Percentiles rank a stretch among this genome's conserved stretches.
phyloP scores from a whole-genome alignment of 768 basidiomycete genomes.

The Inosperma sp. region DNA sequence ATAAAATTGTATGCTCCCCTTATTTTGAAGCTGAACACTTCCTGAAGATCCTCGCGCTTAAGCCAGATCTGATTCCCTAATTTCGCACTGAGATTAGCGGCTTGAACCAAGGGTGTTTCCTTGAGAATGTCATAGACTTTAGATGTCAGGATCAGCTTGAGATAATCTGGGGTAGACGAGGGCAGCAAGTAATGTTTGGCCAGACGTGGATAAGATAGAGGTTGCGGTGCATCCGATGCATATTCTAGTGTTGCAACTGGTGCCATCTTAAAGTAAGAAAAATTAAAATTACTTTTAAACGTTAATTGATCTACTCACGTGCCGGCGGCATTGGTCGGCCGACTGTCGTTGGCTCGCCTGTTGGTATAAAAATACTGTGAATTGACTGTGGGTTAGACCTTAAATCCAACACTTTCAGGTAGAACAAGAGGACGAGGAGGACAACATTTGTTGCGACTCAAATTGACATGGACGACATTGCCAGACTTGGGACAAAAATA shows the following conservation, averaged over 20 bases:
- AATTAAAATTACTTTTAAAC: background rate
- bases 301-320: slow-evolving; percentile 3
- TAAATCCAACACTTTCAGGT: too few species aligned
- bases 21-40: slow-evolving; percentile 99
- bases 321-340: slow-evolving; percentile 2
- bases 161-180: slow-evolving; percentile 76
- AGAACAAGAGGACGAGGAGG: too few species aligned
- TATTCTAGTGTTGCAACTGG: slow-evolving; percentile 59
- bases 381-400: too few species aligned
- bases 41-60: slow-evolving; percentile 95
- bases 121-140: slow-evolving; percentile 88
- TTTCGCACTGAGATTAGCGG: slow-evolving; percentile 79
- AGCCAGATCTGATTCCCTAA: slow-evolving; percentile 94
- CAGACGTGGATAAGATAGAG: slow-evolving; percentile 63
- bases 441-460: too few species aligned
- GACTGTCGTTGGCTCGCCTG: too few species aligned
- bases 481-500: background rate
- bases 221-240: slow-evolving; percentile 63
- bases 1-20: slow-evolving; percentile 99
- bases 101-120: slow-evolving; percentile 86
- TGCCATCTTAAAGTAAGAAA: slow-evolving; percentile 30
- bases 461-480: too few species aligned
- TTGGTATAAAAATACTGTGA: too few species aligned
- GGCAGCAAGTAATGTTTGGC: slow-evolving; percentile 60
- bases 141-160: slow-evolving; percentile 80